Evolutionary conservation across 2,329 filamentous ascomycete genomes (phyloP), one percentile per base, ranked within the genome.

Genomic region (Fusarium lateritium): DNA sequence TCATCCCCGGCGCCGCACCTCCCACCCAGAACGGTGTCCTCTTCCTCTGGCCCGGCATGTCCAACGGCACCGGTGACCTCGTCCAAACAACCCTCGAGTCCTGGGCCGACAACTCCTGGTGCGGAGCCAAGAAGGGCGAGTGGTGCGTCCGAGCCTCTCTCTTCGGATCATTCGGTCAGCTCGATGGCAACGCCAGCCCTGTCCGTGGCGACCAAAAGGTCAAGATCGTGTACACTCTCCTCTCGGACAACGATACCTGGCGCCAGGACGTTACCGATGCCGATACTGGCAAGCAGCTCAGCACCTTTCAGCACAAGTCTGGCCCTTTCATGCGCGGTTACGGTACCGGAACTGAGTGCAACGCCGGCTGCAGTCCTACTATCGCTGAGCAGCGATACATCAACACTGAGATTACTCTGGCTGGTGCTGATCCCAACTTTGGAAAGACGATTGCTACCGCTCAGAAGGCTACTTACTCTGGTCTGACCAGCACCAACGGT

Each of bases 91-190:
- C 67, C 1, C 65, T 70, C 9, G 67, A 70, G 62, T 61, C 62
- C 7, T 70, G 67, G 67, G 31, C 62, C 42, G 65, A 70, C 39
- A 70, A 70, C 58, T 69, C 67, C 2, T 70, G 67, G 67, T 70
- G 67, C 40, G 67, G 67, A 22, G 67, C 67, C 42, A 62, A 43
- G 22, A 46, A 42, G 21, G 65, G 65, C 19, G 57, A 70, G 53
- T 70, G 67, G 67, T 70, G 67, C 38, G 52, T 70, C 24, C 67
- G 67, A 6, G 62, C 65, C 47, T 70, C 67, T 9, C 57, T 70
- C 44, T 70, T 70, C 22, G 67, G 67, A 26, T 63, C 57, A 13
- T 70, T 70, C 26, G 67, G 67, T 19, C 67, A 70, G 62, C 62
- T 66, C 42, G 65, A 69, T 26, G 67, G 67, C 28, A 19, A 19